Conservation (phyloP, 1,284 basidiomycete genomes). For the Cutaneotrichosporon curvatum region DNA sequence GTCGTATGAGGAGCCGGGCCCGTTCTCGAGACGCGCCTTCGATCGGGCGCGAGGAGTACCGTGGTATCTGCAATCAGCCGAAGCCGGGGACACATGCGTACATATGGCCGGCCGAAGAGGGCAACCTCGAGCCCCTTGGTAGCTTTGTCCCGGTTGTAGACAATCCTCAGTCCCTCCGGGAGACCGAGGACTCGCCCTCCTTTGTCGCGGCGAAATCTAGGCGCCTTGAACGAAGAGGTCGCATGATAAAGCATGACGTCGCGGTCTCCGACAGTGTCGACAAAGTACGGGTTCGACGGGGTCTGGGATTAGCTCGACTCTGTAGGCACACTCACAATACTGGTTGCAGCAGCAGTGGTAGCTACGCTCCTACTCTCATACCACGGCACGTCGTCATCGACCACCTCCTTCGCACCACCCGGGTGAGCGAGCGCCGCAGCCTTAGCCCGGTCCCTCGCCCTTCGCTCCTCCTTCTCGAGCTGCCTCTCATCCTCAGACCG, state of each 20-base stretch:
- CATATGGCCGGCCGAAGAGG: conserved; percentile 26
- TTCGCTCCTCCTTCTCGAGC: conserved; percentile 15
- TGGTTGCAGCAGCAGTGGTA: conserved; percentile 2
- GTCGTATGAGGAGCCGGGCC: conserved; percentile 10
- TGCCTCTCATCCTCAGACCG: conserved; percentile 7
- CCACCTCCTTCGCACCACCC: background rate
- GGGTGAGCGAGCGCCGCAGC: conserved; percentile 4
- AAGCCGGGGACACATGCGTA: conserved; percentile 14
- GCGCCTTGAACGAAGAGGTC: conserved; percentile 18
- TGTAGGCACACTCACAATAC: background rate
- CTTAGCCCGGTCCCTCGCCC: conserved; percentile 6
- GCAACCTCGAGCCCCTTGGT: conserved; percentile 29
- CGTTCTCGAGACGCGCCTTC: conserved; percentile 9
- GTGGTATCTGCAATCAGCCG: conserved; percentile 10
- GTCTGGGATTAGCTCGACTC: conserved; percentile 6
- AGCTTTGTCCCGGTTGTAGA: conserved; percentile 23
- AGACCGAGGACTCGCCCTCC: conserved; percentile 25
- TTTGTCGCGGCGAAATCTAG: conserved; percentile 28
- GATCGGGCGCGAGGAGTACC: conserved; percentile 12
- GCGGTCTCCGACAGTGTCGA: conserved; percentile 29
- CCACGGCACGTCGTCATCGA: conserved; percentile 25
- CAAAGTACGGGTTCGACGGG: conserved; percentile 19
- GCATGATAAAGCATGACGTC: conserved; percentile 23
- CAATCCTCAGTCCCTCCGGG: conserved; percentile 21
- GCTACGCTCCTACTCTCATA: conserved; percentile 22